Base-by-base conservation (phyloP, 352 stramenopile species). In the Globisporangium ultimum region DNA sequence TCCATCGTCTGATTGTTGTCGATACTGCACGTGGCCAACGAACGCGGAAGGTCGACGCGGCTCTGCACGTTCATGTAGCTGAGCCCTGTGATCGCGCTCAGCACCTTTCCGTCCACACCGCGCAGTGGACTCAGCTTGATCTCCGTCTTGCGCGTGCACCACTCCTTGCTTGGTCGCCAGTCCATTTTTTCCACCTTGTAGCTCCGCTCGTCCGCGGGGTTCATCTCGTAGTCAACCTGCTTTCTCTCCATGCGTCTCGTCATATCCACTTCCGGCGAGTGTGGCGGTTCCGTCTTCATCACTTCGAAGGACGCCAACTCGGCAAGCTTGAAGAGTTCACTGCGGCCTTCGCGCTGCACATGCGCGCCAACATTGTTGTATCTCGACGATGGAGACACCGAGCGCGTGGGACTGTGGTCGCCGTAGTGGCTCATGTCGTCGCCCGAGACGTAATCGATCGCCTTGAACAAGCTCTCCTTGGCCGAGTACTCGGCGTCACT, bases 281-380 rank as follows among this genome's bases (percentile, higher is more conserved):
- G 51, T 36, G 72, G 42, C 18, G 76, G 73, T 56, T 85, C 76
- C 50, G 82, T 68, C 63, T 87, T 87, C 76, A 92, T 89, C 36
- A 84, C 79, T 50, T 92, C 80, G 52, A 88, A 82, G 21, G 80
- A 87, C 10, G 82, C 82, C 45, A 92, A 67, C 63, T 92, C 82
- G 1, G 82, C 82, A 52, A 92, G 64, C 21, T 79, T 78, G 63
- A 90, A 92, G 22, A 92, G 72, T 58, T 92, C 74, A 58, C 68
- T 86, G 40, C 78, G 67, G 17, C 63, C 62, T 7, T 64, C 53
- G 34, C 53, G 53, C 28, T 36, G 28, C 17, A 40, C 53, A 34
- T 56, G 48, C 52, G 64, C 66, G 22, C 69, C 47, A 55, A 57
- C 70, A 59, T 47, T 59, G 40, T 64, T 68, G 47, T 40, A 58